A percentile compares a stretch with the other conserved stretches of the same genome.
Conservation (phyloP, 192 early-diverging fungal genomes). For the Backusella tuberculispora region DNA sequence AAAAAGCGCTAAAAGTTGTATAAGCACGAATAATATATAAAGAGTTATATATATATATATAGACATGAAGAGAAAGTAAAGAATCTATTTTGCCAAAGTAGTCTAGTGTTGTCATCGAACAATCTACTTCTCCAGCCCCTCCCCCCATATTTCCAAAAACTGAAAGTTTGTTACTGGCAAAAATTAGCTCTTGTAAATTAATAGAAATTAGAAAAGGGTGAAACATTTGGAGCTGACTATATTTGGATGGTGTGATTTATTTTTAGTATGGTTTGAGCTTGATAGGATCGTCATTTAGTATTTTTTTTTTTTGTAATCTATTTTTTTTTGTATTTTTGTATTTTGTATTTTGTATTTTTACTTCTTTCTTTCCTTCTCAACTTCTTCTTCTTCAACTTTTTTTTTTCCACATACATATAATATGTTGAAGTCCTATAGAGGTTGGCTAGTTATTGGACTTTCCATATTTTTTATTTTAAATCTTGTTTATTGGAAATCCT, state of each 20-base stretch:
- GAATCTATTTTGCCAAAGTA: too few relatives aligned
- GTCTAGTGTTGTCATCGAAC: too few relatives aligned
- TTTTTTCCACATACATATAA: not conserved
- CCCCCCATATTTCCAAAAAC: not conserved
- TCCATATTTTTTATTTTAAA: conserved; percentile 11
- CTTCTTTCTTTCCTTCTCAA: not conserved
- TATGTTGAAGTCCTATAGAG: not conserved
- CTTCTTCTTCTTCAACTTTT: not conserved
- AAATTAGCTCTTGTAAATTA: conserved; percentile 9
- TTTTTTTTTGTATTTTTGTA: not conserved
- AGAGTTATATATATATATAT: too few relatives aligned
- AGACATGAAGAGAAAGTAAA: too few relatives aligned
- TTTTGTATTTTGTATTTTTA: not conserved
- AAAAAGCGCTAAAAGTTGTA: too few relatives aligned
- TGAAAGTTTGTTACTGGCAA: not conserved
- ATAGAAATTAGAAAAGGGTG: conserved; percentile 6
- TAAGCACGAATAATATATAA: too few relatives aligned
- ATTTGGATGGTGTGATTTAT: conserved; percentile 8
- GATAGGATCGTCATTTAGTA: not conserved
- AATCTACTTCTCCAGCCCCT: too few relatives aligned
- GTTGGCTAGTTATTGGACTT: not conserved
- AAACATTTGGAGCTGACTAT: conserved; percentile 4
- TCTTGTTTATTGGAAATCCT: conserved; percentile 17
- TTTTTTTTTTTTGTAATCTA: not conserved
- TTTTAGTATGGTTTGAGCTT: conserved; percentile 12